Evolutionary conservation across 202 grass and related monocot species (phyloP).

Genomic region (Carex arenaria): DNA sequence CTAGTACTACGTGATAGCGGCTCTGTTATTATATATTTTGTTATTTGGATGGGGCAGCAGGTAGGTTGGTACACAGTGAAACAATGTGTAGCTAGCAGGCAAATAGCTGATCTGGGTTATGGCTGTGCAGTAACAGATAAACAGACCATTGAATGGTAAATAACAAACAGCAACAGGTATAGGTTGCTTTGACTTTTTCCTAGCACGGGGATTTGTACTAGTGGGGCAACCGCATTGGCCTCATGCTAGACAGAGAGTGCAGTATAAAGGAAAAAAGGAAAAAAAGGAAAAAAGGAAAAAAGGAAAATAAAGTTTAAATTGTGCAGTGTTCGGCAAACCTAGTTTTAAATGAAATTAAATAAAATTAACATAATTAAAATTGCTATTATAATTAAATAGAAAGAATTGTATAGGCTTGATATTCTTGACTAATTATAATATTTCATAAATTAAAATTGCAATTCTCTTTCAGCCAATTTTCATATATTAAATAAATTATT

Average conservation of each 20-base stretch:
- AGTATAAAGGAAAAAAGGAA: conserved; percentile 2
- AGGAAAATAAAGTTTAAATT: neutral
- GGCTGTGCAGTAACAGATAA: neutral
- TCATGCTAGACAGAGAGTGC: conserved; percentile 3
- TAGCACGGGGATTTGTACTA: conserved; percentile 24
- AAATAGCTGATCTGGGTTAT: neutral
- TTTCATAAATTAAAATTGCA: no score
- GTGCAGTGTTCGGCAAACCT: neutral
- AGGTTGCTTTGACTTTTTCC: conserved; percentile 16
- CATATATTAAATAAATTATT: no score
- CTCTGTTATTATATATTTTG: neutral
- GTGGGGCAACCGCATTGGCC: conserved; percentile 12
- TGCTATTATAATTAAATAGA: no score
- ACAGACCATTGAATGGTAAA: neutral
- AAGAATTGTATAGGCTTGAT: no score
- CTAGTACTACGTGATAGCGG: neutral
- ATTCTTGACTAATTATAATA: no score
- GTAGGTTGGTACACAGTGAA: conserved; percentile 7
- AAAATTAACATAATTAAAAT: no score
- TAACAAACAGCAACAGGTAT: conserved; percentile 6
- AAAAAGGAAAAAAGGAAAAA: no score
- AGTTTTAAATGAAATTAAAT: no score
- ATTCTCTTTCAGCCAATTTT: no score
- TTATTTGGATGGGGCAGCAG: neutral
- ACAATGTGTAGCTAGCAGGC: neutral